Percentiles rank a stretch among this genome's conserved stretches.
Evolutionary conservation across 768 basidiomycete genomes (phyloP).

Genomic region (Lyophyllum shimeji): DNA sequence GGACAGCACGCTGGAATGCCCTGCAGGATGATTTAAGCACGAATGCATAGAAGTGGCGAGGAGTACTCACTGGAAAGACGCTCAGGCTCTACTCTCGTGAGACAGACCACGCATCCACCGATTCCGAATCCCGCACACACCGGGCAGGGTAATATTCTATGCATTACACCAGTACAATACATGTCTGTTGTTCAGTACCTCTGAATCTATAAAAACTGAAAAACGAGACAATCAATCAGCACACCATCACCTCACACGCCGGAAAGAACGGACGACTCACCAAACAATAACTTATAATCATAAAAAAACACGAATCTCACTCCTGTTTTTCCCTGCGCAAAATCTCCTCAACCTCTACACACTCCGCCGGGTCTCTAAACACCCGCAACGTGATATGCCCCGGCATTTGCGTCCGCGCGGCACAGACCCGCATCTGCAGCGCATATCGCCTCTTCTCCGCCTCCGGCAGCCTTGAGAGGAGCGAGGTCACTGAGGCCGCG

Average conservation of each 20-base stretch:
- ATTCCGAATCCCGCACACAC: neutral
- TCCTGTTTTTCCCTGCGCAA: constrained; percentile 25
- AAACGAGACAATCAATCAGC: neutral
- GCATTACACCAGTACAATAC: neutral
- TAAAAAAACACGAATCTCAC: too few relatives aligned
- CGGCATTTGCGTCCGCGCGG: constrained; percentile 60
- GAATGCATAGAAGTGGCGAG: neutral
- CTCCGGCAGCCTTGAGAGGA: constrained; percentile 35
- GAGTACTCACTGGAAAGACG: neutral
- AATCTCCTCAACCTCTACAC: constrained; percentile 56
- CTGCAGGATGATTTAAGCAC: neutral
- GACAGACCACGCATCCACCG: neutral
- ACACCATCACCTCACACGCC: neutral
- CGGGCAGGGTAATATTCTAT: neutral
- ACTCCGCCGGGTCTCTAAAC: constrained; percentile 69
- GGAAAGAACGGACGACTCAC: neutral
- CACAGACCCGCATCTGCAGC: constrained; percentile 64
- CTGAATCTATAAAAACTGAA: neutral
- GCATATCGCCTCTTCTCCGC: constrained; percentile 55
- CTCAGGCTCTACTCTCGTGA: neutral
- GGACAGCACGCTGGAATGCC: too few relatives aligned
- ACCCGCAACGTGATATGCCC: constrained; percentile 56
- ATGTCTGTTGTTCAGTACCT: neutral
- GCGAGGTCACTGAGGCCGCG: constrained; percentile 6
- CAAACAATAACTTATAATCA: neutral